Evolutionary conservation across 2,329 filamentous ascomycete genomes (phyloP), one percentile per base, ranked within the genome.

Genomic region (Aureobasidium sp.): DNA sequence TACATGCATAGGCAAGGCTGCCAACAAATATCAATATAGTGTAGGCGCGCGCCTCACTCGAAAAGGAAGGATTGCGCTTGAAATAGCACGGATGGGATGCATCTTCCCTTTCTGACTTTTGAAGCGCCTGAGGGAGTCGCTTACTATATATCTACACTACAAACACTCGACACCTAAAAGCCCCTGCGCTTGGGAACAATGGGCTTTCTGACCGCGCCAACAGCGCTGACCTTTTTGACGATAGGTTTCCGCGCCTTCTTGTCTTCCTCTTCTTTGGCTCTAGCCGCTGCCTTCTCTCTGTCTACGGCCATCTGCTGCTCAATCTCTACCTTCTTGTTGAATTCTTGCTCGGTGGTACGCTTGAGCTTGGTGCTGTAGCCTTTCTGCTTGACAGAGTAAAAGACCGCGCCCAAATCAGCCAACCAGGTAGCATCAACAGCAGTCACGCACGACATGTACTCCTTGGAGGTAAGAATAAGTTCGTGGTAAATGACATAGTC

Each of bases 401-500:
- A 99, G 0, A 99, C 94, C 1, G 92, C 94, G 35, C 95, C 94
- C 6, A 99, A 79, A 71, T 99, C 94, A 7, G 94, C 94, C 42
- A 99, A 83, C 94, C 94, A 99, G 71, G 95, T 90, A 57, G 94
- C 93, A 72, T 99, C 94, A 1, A 99, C 94, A 1, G 90, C 85
- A 4, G 94, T 99, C 10, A 99, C 94, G 4, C 90, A 96, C 3
- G 90, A 95, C 85, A 99, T 96, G 77, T 97, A 99, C 72, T 97
- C 94, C 71, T 96, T 96, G 61, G 87, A 90, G 0, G 94, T 99
- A 63, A 99, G 84, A 67, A 99, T 96, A 61, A 99, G 83, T 74
- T 99, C 94, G 78, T 99, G 94, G 74, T 99, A 99, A 43, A 99
- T 86, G 57, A 99, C 90, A 70, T 97, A 97, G 71, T 99, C 94